phyloP scores from a whole-genome alignment of 129 eudicot genomes.

The Ambrosia artemisiifolia region DNA sequence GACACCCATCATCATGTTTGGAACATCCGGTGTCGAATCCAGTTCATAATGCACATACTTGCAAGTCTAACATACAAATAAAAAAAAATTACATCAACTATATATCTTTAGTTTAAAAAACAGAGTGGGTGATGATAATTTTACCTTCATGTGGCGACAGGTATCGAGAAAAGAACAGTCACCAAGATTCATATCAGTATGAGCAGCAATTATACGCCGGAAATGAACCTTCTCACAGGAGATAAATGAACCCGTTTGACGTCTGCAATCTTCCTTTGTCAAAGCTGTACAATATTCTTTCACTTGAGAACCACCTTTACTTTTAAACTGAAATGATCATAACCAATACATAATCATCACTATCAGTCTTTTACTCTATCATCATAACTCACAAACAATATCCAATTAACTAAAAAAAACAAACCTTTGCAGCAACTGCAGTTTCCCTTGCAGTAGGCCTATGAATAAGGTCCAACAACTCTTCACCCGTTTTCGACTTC shows the following conservation, averaged over 20 bases:
- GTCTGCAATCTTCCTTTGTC: conserved; percentile 95
- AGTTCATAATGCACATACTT: conserved; percentile 97
- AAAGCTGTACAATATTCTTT: conserved; percentile 89
- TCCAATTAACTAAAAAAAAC: background rate
- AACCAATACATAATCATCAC: background rate
- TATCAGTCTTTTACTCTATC: background rate
- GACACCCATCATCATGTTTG: conserved; percentile 81
- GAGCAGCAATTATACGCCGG: conserved; percentile 91
- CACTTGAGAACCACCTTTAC: conserved; percentile 96
- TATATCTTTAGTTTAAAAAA: background rate
- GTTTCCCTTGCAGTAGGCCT: conserved; percentile 95
- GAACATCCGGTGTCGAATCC: conserved; percentile 87
- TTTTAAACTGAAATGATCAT: conserved; percentile 61
- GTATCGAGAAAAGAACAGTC: conserved; percentile 98
- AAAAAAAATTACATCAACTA: background rate
- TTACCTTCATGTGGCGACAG: conserved; percentile 99
- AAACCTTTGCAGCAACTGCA: conserved; percentile 89
- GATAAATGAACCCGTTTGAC: conserved; percentile 80
- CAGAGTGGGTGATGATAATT: background rate
- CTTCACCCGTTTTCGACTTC: conserved; percentile 96
- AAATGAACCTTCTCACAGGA: conserved; percentile 99
- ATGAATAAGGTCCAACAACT: conserved; percentile 82
- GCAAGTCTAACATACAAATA: conserved; percentile 62
- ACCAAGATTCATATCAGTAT: conserved; percentile 92
- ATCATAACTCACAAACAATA: background rate